Evolutionary conservation across 805 yeast species (phyloP).

Genomic region (Clavispora santaluciae): DNA sequence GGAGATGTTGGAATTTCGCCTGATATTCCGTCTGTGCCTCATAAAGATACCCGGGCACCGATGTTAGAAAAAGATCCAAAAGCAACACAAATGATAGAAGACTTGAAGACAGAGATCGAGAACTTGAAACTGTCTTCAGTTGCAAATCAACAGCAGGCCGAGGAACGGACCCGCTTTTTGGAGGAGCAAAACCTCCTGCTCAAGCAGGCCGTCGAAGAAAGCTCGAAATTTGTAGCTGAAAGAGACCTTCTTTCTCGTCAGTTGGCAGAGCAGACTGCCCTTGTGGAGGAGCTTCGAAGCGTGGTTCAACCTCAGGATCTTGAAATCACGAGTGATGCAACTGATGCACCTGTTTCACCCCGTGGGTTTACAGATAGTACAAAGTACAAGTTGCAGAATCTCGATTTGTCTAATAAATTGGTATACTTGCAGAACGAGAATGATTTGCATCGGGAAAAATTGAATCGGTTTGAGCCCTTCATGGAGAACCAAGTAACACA

Average conservation of each 20-base stretch:
- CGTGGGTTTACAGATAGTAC: conserved; percentile 29
- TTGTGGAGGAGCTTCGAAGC: conserved; percentile 30
- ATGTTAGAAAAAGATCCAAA: conserved; percentile 13
- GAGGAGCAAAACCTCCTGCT: conserved; percentile 31
- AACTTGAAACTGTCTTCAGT: conserved; percentile 31
- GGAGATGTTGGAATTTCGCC: not conserved
- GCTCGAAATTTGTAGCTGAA: conserved; percentile 12
- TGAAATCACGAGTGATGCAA: conserved; percentile 15
- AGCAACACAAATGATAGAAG: conserved; percentile 28
- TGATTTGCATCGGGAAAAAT: conserved; percentile 32
- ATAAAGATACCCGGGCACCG: not conserved
- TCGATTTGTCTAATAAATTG: conserved; percentile 41
- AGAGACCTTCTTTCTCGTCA: conserved; percentile 5
- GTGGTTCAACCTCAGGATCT: conserved; percentile 23
- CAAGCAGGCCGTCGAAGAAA: not conserved
- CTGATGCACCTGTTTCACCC: conserved; percentile 8
- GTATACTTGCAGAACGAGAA: conserved; percentile 46
- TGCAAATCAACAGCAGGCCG: conserved; percentile 53
- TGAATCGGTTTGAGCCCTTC: conserved; percentile 46
- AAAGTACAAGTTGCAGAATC: conserved; percentile 38
- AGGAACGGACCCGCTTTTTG: conserved; percentile 45
- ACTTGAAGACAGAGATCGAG: conserved; percentile 29
- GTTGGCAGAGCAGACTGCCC: conserved; percentile 23
- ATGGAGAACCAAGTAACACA: conserved; percentile 51
- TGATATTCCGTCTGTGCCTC: not conserved